Conservation (phyloP, 177 flowering plant species). For the Vitis hybrid region DNA sequence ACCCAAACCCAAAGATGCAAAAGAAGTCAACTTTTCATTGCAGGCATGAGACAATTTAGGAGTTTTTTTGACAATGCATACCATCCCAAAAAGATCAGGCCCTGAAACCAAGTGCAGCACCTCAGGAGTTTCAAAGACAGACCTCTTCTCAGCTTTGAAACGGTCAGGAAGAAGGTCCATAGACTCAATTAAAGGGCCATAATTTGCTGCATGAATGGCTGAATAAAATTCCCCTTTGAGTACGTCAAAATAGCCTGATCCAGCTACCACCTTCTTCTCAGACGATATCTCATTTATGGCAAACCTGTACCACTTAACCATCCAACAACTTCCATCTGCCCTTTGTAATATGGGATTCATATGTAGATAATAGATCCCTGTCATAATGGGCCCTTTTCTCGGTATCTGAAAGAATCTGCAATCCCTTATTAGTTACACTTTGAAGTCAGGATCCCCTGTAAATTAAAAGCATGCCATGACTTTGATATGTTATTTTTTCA, state of each 20-base stretch:
- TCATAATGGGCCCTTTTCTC: constrained; percentile 83
- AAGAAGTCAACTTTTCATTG: constrained; percentile 36
- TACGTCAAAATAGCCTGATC: constrained; percentile 72
- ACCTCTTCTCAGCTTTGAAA: constrained; percentile 97
- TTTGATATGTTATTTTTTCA: neutral
- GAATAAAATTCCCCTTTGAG: constrained; percentile 81
- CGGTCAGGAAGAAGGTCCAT: constrained; percentile 84
- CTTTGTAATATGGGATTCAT: constrained; percentile 33
- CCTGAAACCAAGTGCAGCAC: constrained; percentile 93
- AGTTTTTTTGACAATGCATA: constrained; percentile 43
- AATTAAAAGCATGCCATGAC: neutral
- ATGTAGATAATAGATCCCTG: constrained; percentile 47
- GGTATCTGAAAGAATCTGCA: constrained; percentile 88
- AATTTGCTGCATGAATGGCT: constrained; percentile 75
- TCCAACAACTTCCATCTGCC: constrained; percentile 84
- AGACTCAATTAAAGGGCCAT: constrained; percentile 79
- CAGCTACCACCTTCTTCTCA: constrained; percentile 55
- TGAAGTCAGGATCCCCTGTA: constrained; percentile 5
- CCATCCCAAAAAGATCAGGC: constrained; percentile 84
- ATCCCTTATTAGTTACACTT: neutral
- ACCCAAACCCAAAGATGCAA: constrained; percentile 19
- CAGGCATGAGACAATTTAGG: constrained; percentile 41
- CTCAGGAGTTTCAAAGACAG: constrained; percentile 63
- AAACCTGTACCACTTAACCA: constrained; percentile 84
- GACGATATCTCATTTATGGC: constrained; percentile 73